These are phyloP conservation scores for Selaginella moellendorffii DNA, from an alignment of 75 land plant species.

Conservation along the genomic window DNA sequence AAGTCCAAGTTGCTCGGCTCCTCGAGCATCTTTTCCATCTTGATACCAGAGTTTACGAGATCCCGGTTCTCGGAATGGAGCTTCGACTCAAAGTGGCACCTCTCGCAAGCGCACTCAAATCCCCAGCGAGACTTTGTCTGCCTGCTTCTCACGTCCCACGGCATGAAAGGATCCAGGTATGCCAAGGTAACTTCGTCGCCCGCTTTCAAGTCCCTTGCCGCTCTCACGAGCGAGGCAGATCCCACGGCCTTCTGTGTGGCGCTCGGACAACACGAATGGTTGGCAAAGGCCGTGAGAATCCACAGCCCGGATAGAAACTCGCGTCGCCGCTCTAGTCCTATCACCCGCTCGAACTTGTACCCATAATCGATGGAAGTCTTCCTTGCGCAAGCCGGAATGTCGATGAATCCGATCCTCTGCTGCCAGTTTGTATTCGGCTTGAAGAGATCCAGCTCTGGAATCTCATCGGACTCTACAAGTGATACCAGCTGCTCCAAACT, in stretches of 20 bases:
- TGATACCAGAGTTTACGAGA: not conserved
- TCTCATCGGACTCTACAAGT: not conserved
- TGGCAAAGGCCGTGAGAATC: not conserved
- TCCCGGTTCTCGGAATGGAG: not conserved
- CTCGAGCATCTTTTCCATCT: not conserved
- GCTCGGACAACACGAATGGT: not conserved
- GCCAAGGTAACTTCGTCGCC: not conserved
- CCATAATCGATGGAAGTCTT: not conserved
- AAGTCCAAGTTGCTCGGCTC: not conserved
- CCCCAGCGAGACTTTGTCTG: not conserved
- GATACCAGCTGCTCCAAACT: not conserved
- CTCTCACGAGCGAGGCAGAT: not conserved
- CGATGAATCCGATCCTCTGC: not conserved
- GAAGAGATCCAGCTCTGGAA: not conserved
- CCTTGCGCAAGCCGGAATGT: not conserved
- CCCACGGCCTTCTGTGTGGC: not conserved
- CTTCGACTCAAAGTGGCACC: not conserved
- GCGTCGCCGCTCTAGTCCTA: not conserved
- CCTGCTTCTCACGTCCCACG: not conserved
- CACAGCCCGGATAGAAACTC: not conserved
- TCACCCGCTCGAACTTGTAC: not conserved
- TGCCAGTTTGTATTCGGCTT: not conserved
- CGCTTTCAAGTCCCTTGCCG: not conserved
- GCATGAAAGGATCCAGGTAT: not conserved
- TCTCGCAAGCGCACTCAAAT: not conserved